Evolutionary conservation across 1,139 yeast genomes (phyloP).

Genomic region (Nematodospora anomalae): DNA sequence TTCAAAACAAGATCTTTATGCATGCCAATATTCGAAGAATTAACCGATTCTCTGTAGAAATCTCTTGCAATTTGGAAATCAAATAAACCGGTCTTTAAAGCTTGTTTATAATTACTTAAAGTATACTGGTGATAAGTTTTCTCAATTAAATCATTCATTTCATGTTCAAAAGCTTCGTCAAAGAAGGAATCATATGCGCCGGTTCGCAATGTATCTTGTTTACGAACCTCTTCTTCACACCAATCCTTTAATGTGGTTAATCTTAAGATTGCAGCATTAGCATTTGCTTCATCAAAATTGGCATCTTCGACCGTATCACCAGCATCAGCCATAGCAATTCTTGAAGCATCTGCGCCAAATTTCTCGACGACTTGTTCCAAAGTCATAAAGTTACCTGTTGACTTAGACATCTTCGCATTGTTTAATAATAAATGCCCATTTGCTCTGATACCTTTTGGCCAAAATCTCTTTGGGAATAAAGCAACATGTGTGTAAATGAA

Average conservation of each 20-base stretch:
- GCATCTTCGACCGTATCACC: constrained; percentile 99
- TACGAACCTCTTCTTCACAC: constrained; percentile 73
- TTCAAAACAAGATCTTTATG: constrained; percentile 78
- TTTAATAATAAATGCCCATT: constrained; percentile 95
- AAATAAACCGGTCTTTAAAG: constrained; percentile 85
- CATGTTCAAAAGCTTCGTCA: constrained; percentile 89
- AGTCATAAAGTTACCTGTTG: constrained; percentile 96
- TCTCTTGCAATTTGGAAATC: constrained; percentile 96
- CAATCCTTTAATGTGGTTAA: constrained; percentile 91
- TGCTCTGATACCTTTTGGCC: constrained; percentile 95
- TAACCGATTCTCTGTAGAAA: constrained; percentile 83
- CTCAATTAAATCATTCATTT: constrained; percentile 80
- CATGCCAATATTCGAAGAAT: constrained; percentile 58
- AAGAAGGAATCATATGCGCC: constrained; percentile 71
- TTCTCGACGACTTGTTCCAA: constrained; percentile 79
- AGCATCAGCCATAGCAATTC: constrained; percentile 98
- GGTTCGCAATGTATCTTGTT: constrained; percentile 58
- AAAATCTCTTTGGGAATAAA: constrained; percentile 80
- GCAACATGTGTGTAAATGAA: constrained; percentile 93
- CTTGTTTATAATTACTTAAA: constrained; percentile 79
- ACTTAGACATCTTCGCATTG: constrained; percentile 96
- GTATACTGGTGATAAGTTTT: constrained; percentile 69
- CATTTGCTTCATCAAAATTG: constrained; percentile 93
- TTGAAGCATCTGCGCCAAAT: constrained; percentile 96
- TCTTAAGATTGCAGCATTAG: constrained; percentile 96